Percentiles rank a stretch among this genome's conserved stretches.
Conservation (phyloP, 2,329 filamentous ascomycete species). For the Neophaeococcomyces aloes region DNA sequence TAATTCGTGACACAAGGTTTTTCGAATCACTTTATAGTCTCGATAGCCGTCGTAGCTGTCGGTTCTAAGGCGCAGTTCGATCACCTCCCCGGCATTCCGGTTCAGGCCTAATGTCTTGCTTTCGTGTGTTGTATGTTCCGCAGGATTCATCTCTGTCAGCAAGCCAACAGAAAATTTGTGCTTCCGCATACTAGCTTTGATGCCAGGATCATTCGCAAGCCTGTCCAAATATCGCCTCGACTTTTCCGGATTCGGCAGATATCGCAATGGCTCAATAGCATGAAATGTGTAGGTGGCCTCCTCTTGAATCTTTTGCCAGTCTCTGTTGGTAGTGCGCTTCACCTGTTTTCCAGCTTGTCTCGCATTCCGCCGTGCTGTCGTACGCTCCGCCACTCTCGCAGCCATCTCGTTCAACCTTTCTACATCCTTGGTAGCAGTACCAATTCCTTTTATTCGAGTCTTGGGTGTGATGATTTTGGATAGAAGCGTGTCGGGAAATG, state of each 20-base stretch:
- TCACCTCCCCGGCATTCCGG: conserved; percentile 75
- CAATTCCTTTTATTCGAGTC: conserved; percentile 39
- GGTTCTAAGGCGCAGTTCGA: conserved; percentile 81
- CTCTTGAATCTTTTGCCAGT: conserved; percentile 35
- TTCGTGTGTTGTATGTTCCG: conserved; percentile 71
- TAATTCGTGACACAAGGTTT: conserved; percentile 88
- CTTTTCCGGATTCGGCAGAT: conserved; percentile 65
- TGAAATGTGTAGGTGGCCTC: conserved; percentile 70
- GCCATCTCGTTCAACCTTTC: conserved; percentile 31
- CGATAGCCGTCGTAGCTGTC: conserved; percentile 90
- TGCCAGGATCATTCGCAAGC: conserved; percentile 72
- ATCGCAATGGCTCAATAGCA: conserved; percentile 60
- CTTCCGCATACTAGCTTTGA: conserved; percentile 69
- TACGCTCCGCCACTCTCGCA: conserved; percentile 22
- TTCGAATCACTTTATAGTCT: conserved; percentile 82
- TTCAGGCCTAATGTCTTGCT: conserved; percentile 77
- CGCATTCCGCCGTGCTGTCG: conserved; percentile 25
- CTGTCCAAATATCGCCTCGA: conserved; percentile 63
- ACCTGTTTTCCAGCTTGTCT: conserved; percentile 7
- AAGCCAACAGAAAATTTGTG: conserved; percentile 77
- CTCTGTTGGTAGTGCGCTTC: conserved; percentile 18
- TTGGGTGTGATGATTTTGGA: conserved; percentile 28
- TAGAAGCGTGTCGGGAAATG: conserved; percentile 31
- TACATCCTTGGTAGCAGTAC: conserved; percentile 34
- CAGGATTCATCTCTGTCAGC: conserved; percentile 91